A percentile compares a stretch with the other conserved stretches of the same genome.
Evolutionary conservation across 164 flowering plant genomes (phyloP).

Genomic region (Santalum album): DNA sequence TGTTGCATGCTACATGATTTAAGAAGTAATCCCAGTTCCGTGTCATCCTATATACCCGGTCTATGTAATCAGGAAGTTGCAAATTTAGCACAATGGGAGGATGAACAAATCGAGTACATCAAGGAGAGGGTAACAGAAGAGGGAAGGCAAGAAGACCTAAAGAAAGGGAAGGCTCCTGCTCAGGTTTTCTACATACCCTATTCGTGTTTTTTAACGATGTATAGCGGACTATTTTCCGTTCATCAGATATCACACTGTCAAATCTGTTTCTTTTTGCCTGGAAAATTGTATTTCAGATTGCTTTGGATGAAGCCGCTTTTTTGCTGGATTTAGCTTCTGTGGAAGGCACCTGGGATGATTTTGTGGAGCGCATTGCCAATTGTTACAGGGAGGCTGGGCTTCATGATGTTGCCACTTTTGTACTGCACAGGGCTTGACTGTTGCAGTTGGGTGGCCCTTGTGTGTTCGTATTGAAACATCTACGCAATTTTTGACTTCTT

Average conservation of each 20-base stretch:
- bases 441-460: too few relatives aligned
- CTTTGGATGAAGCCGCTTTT: constrained; percentile 89
- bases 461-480: too few relatives aligned
- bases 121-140: constrained; percentile 72
- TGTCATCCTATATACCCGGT: too few relatives aligned
- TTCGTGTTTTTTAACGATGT: too few relatives aligned
- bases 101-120: constrained; percentile 75
- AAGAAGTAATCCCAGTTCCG: too few relatives aligned
- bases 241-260: too few relatives aligned
- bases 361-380: constrained; percentile 55
- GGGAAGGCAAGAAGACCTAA: constrained; percentile 66
- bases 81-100: constrained; percentile 76
- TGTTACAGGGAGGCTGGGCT: constrained; percentile 78
- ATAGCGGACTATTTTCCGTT: too few relatives aligned
- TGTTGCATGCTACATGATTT: too few relatives aligned
- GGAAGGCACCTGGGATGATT: constrained; percentile 76
- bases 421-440: constrained; percentile 46
- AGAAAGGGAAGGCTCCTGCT: constrained; percentile 67
- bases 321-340: constrained; percentile 82
- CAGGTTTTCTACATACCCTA: constrained; percentile 38
- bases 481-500: too few relatives aligned
- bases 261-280: too few relatives aligned
- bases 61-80: constrained; percentile 80
- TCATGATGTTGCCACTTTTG: constrained; percentile 53
- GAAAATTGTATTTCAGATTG: constrained; percentile 36